Evolutionary conservation across 441 rosid species (phyloP).

Genomic region (Croton setiger): DNA sequence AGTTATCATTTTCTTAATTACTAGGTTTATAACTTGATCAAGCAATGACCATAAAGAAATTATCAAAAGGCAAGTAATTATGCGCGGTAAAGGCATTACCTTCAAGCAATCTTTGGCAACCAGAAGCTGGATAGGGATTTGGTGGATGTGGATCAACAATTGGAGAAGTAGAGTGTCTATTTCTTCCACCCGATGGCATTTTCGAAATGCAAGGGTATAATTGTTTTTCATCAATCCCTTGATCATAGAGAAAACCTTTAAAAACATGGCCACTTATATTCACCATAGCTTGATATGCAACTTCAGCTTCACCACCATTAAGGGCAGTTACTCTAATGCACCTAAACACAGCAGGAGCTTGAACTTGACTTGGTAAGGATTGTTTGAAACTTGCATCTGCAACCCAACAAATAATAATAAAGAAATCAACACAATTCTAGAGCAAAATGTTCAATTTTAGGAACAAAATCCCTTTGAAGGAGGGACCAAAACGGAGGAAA

Average conservation of each 20-base stretch:
- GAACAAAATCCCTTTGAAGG: background rate
- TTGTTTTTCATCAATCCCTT: constrained; percentile 63
- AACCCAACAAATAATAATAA: constrained; percentile 6
- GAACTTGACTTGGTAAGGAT: constrained; percentile 69
- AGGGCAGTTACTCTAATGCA: constrained; percentile 79
- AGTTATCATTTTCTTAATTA: background rate
- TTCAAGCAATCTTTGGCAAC: constrained; percentile 30
- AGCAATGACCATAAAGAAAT: background rate
- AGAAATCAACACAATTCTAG: background rate
- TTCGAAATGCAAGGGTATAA: constrained; percentile 33
- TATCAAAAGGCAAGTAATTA: background rate
- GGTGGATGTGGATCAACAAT: constrained; percentile 28
- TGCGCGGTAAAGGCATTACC: constrained; percentile 22
- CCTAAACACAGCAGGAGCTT: constrained; percentile 80
- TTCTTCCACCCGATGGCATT: constrained; percentile 20
- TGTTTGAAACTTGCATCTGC: constrained; percentile 55
- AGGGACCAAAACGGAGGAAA: constrained; percentile 9
- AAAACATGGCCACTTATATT: constrained; percentile 86
- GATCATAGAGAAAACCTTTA: constrained; percentile 85
- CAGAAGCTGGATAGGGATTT: constrained; percentile 26
- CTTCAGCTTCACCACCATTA: constrained; percentile 75
- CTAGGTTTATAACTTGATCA: background rate
- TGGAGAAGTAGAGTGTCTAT: constrained; percentile 33
- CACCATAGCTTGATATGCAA: constrained; percentile 81
- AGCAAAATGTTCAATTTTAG: background rate